Percentiles rank a stretch among this genome's conserved stretches.
Conservation (phyloP, 2,329 filamentous ascomycete species). For the Colletotrichum godetiae region DNA sequence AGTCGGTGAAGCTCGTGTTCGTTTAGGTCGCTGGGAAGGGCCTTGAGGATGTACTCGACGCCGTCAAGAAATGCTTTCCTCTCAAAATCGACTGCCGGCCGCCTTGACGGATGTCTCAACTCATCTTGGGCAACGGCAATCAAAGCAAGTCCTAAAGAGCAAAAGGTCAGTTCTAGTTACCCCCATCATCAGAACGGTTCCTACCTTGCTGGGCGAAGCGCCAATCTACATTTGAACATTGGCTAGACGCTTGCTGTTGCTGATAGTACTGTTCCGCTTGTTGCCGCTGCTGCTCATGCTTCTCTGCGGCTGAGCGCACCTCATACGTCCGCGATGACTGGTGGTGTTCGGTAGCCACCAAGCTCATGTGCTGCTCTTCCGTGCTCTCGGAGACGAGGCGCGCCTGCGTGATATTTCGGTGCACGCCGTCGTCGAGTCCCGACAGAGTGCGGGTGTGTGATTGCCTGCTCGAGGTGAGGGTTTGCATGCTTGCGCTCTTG, state of each 20-base stretch:
- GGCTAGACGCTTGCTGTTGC: constrained; percentile 35
- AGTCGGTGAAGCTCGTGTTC: constrained; percentile 64
- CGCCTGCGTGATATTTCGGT: constrained; percentile 17
- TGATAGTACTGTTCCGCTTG: constrained; percentile 20
- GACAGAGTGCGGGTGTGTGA: constrained; percentile 29
- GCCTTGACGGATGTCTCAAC: constrained; percentile 14
- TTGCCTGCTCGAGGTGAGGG: constrained; percentile 29
- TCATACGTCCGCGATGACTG: constrained; percentile 22
- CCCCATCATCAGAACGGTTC: neutral
- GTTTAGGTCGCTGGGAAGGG: constrained; percentile 68
- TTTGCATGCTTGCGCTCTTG: constrained; percentile 49
- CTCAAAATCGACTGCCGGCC: constrained; percentile 47
- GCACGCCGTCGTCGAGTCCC: constrained; percentile 26
- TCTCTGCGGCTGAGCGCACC: constrained; percentile 11
- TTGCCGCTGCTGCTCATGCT: constrained; percentile 14
- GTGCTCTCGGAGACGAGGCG: constrained; percentile 30
- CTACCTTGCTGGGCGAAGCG: constrained; percentile 48
- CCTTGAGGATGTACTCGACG: constrained; percentile 72
- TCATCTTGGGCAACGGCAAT: constrained; percentile 32
- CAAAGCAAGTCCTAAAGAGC: constrained; percentile 25
- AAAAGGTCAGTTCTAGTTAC: neutral
- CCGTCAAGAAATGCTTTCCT: constrained; percentile 74
- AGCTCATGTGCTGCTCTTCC: constrained; percentile 30
- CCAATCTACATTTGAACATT: constrained; percentile 47
- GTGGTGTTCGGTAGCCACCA: constrained; percentile 28